Evolutionary conservation across 2,329 filamentous ascomycete genomes (phyloP), one percentile per base, ranked within the genome.

Genomic region (Microcera coccophila): DNA sequence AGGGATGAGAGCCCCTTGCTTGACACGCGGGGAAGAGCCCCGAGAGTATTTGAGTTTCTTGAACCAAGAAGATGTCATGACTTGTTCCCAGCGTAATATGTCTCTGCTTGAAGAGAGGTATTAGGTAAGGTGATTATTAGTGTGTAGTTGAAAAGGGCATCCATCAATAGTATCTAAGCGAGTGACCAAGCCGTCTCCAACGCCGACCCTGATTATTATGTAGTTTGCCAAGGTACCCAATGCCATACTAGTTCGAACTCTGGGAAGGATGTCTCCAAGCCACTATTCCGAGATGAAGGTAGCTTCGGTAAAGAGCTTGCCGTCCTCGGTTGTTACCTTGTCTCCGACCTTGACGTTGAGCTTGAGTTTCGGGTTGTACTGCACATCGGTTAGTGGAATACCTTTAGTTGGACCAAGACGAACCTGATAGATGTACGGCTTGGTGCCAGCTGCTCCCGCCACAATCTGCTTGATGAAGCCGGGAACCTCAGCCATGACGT

Each of bases 361-460:
- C 14, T 79, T 79, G 44, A 88, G 65, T 52, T 76, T 75, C 26
- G 87, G 85, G 15, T 75, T 76, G 67, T 84, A 97, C 85, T 95
- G 52, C 2, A 31, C 17, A 16, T 8, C 15, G 28, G 20, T 33
- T 43, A 26, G 36, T 56, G 28, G 41, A 33, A 48, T 35, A 20
- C 7, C 28, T 14, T 20, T 14, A 17, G 11, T 21, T n/a, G n/a
- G 14, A 22, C 12, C 38, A 28, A 37, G 21, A 64, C 76, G 53
- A 67, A 90, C 88, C 77, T 95, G 93, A 70, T 96, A 98, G 58
- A 98, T 97, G 67, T 96, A 98, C 4, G 93, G 93, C 73, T 90
- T 93, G 20, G 93, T 95, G 49, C 93, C 93, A 3, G 85, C 89
- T 11, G 91, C 88, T 52, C 80, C 84, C 33, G 87, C 87, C 19